Percentiles rank a stretch among this genome's conserved stretches.
Conservation (phyloP, 495 filamentous ascomycete genomes). For the Xylaria scruposa region DNA sequence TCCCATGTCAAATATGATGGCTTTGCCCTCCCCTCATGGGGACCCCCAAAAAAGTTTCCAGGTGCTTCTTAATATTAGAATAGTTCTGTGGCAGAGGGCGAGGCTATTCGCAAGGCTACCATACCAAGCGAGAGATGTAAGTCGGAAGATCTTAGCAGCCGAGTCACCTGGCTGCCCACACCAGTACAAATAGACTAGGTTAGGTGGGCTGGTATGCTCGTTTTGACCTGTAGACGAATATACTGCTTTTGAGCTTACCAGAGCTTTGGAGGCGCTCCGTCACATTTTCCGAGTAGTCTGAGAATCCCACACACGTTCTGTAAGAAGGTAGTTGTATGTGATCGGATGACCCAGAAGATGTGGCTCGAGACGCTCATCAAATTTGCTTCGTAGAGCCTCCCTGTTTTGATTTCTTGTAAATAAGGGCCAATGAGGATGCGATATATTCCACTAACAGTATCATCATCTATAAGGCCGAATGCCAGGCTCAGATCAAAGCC, state of each 20-base stretch:
- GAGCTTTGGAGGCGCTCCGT: no score
- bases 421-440: background rate
- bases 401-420: background rate
- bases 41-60: background rate
- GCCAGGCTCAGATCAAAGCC: no score
- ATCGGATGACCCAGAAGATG: background rate
- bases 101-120: no score
- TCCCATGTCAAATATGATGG: background rate
- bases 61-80: background rate
- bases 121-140: no score
- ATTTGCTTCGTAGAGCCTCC: background rate
- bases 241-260: no score
- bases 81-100: no score
- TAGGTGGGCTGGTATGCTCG: no score
- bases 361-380: background rate
- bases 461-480: background rate
- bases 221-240: no score
- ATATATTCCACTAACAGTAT: background rate
- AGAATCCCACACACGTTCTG: background rate
- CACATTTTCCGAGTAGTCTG: background rate
- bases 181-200: no score
- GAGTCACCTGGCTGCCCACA: no score
- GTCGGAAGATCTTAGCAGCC: no score
- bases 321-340: background rate
- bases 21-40: background rate